phyloP scores from a whole-genome alignment of 179 eudicot genomes.

The Patellifolia procumbens region DNA sequence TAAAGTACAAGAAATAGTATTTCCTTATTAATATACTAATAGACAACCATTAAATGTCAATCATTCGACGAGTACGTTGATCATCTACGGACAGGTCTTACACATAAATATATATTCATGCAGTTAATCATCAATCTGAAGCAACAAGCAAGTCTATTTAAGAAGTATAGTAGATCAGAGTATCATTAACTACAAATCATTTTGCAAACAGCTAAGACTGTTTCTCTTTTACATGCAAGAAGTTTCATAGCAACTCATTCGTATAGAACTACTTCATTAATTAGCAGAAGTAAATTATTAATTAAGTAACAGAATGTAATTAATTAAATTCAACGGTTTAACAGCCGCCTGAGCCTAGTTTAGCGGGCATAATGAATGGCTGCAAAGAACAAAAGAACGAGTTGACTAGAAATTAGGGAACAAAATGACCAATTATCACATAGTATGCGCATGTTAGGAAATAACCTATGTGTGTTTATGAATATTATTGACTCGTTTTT shows the following conservation, averaged over 20 bases:
- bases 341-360: not conserved
- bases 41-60: too few relatives aligned
- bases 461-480: too few relatives aligned
- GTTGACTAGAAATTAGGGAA: slow-evolving; percentile 29
- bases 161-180: too few relatives aligned
- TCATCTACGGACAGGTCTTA: too few relatives aligned
- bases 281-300: not conserved
- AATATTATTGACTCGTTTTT: slow-evolving; percentile 1
- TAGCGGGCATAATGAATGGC: slow-evolving; percentile 2
- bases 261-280: not conserved
- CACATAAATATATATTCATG: too few relatives aligned
- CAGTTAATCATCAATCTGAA: too few relatives aligned
- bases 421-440: slow-evolving; percentile 30
- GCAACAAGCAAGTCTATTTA: too few relatives aligned
- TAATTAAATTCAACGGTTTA: not conserved
- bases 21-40: too few relatives aligned
- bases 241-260: slow-evolving; percentile 21
- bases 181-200: not conserved
- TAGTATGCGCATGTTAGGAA: slow-evolving; percentile 21
- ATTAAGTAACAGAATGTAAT: not conserved
- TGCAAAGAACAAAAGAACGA: slow-evolving; percentile 18
- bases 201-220: not conserved
- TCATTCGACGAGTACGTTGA: too few relatives aligned
- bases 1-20: too few relatives aligned
- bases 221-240: not conserved